Percentiles rank a stretch among this genome's conserved stretches.
These are phyloP conservation scores for Lipomyces yamadae DNA, from an alignment of 805 yeast genomes.

Conservation along the genomic window DNA sequence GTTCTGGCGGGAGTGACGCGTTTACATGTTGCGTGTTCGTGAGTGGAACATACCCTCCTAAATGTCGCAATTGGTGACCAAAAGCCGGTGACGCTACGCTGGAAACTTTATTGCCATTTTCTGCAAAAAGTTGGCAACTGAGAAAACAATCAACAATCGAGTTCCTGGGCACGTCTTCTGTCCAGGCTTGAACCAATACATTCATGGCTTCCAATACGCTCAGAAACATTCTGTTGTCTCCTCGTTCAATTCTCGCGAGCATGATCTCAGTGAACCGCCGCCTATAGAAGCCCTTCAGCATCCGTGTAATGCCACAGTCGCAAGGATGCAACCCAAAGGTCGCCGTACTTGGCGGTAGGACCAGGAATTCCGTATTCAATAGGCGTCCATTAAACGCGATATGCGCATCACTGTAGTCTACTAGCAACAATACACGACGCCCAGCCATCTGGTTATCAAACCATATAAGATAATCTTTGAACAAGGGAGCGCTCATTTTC, in stretches of 20 bases:
- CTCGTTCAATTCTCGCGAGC: conserved; percentile 21
- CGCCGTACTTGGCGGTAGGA: conserved; percentile 27
- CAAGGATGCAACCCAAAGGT: conserved; percentile 24
- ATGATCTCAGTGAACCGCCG: conserved; percentile 30
- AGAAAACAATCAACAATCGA: conserved; percentile 23
- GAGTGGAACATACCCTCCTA: neutral
- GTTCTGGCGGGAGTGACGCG: neutral
- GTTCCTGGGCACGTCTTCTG: conserved; percentile 26
- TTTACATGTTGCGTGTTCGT: neutral
- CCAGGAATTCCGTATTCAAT: conserved; percentile 24
- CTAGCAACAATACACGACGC: conserved; percentile 30
- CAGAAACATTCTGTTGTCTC: conserved; percentile 14
- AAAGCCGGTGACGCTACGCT: neutral
- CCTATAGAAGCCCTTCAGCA: conserved; percentile 29
- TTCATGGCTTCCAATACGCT: conserved; percentile 31
- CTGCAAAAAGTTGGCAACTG: conserved; percentile 10
- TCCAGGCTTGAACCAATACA: conserved; percentile 31
- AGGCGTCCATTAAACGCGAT: conserved; percentile 15
- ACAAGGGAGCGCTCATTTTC: conserved; percentile 24
- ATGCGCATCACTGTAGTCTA: conserved; percentile 31
- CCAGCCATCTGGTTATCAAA: conserved; percentile 31
- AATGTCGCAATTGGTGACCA: conserved; percentile 9
- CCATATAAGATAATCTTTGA: conserved; percentile 31
- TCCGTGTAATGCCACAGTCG: conserved; percentile 26
- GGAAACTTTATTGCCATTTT: neutral